Percentiles rank a stretch among this genome's conserved stretches.
phyloP scores from a whole-genome alignment of 148 eudicot genomes.

The Diospyros kaki region DNA sequence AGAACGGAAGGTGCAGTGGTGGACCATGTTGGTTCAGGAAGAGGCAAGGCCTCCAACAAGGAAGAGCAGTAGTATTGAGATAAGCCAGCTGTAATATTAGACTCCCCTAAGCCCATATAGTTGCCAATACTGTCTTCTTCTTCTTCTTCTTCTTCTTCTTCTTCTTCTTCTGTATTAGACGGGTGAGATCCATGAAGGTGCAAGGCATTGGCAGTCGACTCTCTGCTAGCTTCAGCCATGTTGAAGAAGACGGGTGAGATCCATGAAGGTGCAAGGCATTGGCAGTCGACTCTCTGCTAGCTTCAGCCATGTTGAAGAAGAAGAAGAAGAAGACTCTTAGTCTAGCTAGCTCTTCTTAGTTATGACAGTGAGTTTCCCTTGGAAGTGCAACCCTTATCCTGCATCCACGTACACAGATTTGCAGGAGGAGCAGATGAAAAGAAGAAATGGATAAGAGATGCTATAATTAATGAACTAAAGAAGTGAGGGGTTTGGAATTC shows the following conservation, averaged over 20 bases:
- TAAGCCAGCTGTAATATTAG: not conserved
- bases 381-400: no score
- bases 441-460: no score
- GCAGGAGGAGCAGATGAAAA: no score
- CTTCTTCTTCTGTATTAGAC: not conserved
- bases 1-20: slow-evolving; percentile 18
- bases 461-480: no score
- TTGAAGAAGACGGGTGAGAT: not conserved
- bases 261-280: slow-evolving; percentile 16
- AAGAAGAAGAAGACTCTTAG: not conserved
- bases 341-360: no score
- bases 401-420: no score
- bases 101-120: not conserved
- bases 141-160: no score
- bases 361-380: no score
- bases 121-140: not conserved
- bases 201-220: slow-evolving; percentile 10
- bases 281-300: slow-evolving; percentile 11
- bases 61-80: not conserved
- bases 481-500: no score
- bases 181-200: slow-evolving; percentile 7
- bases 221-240: slow-evolving; percentile 18
- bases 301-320: slow-evolving; percentile 13
- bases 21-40: slow-evolving; percentile 17
- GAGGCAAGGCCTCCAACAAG: not conserved